These are phyloP conservation scores for Suhomyces taliae DNA, from an alignment of 1,139 yeast genomes.

Conservation along the genomic window DNA sequence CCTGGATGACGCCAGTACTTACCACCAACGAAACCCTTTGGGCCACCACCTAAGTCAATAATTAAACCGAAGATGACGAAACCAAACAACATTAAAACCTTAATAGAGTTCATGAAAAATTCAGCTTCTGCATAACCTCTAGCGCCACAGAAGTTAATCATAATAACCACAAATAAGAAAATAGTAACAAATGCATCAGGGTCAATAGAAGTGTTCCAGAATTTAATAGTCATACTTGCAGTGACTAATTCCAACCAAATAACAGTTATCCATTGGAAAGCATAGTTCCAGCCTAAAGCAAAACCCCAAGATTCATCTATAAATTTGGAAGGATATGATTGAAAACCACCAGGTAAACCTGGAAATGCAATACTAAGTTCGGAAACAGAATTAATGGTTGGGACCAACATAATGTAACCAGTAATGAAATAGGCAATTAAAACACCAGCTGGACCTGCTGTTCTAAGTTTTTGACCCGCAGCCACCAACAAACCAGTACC, in stretches of 20 bases:
- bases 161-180: conserved; percentile 24
- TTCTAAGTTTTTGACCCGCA: conserved; percentile 31
- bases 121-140: conserved; percentile 36
- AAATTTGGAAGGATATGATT: conserved; percentile 33
- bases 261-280: conserved; percentile 36
- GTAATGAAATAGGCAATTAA: conserved; percentile 34
- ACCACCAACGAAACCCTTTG: conserved; percentile 29
- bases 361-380: conserved; percentile 37
- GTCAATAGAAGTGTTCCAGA: conserved; percentile 28
- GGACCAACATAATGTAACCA: conserved; percentile 37
- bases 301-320: conserved; percentile 37
- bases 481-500: conserved; percentile 43
- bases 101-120: conserved; percentile 24
- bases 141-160: conserved; percentile 29
- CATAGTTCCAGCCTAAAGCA: conserved; percentile 41
- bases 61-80: conserved; percentile 32
- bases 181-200: conserved; percentile 33
- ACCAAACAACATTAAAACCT: conserved; percentile 23
- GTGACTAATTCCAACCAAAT: conserved; percentile 40
- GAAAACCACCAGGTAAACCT: conserved; percentile 36
- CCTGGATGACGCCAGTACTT: conserved; percentile 31
- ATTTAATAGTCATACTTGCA: conserved; percentile 37
- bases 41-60: conserved; percentile 30
- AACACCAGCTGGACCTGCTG: conserved; percentile 37
- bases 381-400: conserved; percentile 37